Percentiles rank a stretch among this genome's conserved stretches.
These are phyloP conservation scores for Cryphonectria carpinicola DNA, from an alignment of 2,329 filamentous ascomycete species.

Conservation along the genomic window DNA sequence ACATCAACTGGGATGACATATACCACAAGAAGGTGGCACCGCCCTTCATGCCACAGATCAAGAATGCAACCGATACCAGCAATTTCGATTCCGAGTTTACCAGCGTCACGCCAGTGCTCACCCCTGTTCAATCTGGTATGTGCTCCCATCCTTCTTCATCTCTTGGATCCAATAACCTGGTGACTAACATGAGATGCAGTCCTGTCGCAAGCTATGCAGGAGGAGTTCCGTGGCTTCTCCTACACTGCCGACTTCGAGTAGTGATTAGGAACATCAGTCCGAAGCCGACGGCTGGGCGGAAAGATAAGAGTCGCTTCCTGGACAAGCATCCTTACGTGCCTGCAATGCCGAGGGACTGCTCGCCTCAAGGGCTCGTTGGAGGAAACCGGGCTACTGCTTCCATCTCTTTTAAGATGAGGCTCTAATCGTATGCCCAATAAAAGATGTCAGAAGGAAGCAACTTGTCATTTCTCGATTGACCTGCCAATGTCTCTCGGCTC, in stretches of 20 bases:
- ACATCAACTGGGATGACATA: slow-evolving; percentile 98
- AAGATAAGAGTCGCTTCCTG: not conserved
- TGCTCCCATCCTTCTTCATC: slow-evolving; percentile 30
- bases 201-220: slow-evolving; percentile 97
- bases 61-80: slow-evolving; percentile 94
- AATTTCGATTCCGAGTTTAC: slow-evolving; percentile 99
- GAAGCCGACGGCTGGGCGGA: not conserved
- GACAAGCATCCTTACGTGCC: not conserved
- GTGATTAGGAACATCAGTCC: slow-evolving; percentile 24
- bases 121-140: slow-evolving; percentile 95
- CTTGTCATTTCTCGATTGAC: not conserved
- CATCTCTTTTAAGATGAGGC: slow-evolving; percentile 4
- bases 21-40: slow-evolving; percentile 92
- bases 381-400: slow-evolving; percentile 10
- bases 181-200: slow-evolving; percentile 56
- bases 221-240: slow-evolving; percentile 98
- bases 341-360: not conserved
- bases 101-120: slow-evolving; percentile 95
- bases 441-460: not conserved
- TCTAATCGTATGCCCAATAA: not conserved
- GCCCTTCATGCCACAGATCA: slow-evolving; percentile 88
- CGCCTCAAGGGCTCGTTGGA: slow-evolving; percentile 1
- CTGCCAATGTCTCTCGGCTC: not conserved
- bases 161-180: not conserved
- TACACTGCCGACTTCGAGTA: slow-evolving; percentile 91